Evolutionary conservation across 441 rosid genomes (phyloP).

Genomic region (Aquilaria agallochum): DNA sequence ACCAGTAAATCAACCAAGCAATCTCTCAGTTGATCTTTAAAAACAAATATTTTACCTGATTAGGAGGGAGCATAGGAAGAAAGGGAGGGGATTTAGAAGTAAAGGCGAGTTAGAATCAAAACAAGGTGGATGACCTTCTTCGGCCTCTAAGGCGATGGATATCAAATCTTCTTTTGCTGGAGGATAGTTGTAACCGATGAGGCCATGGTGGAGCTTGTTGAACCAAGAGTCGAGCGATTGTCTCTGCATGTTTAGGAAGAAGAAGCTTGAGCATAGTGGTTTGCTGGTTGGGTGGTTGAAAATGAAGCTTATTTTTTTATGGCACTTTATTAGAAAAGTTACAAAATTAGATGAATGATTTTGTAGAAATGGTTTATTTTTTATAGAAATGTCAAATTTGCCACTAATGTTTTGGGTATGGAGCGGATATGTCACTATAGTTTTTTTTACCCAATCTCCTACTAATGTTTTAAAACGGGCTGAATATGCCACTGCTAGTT

Average conservation of each 20-base stretch:
- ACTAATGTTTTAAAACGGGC: too few relatives aligned
- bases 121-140: slow-evolving; percentile 71
- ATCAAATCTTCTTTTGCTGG: slow-evolving; percentile 21
- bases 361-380: too few relatives aligned
- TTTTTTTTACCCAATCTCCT: too few relatives aligned
- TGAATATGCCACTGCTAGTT: too few relatives aligned
- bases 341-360: too few relatives aligned
- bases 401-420: too few relatives aligned
- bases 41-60: slow-evolving; percentile 36
- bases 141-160: slow-evolving; percentile 32
- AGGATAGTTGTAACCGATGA: slow-evolving; percentile 29
- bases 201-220: slow-evolving; percentile 58
- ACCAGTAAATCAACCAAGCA: too few relatives aligned
- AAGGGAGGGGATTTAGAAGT: slow-evolving; percentile 73
- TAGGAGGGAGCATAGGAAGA: slow-evolving; percentile 75
- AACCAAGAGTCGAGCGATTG: slow-evolving; percentile 74
- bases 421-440: too few relatives aligned
- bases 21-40: too few relatives aligned
- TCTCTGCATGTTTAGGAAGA: slow-evolving; percentile 54
- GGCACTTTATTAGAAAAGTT: background rate
- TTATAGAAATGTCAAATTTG: too few relatives aligned
- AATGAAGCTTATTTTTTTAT: too few relatives aligned
- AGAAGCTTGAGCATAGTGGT: background rate
- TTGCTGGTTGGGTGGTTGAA: too few relatives aligned
- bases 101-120: slow-evolving; percentile 67